A percentile compares a stretch with the other conserved stretches of the same genome.
These are phyloP conservation scores for Paramarasmius palmivorus DNA, from an alignment of 1,284 basidiomycete species.

Conservation along the genomic window DNA sequence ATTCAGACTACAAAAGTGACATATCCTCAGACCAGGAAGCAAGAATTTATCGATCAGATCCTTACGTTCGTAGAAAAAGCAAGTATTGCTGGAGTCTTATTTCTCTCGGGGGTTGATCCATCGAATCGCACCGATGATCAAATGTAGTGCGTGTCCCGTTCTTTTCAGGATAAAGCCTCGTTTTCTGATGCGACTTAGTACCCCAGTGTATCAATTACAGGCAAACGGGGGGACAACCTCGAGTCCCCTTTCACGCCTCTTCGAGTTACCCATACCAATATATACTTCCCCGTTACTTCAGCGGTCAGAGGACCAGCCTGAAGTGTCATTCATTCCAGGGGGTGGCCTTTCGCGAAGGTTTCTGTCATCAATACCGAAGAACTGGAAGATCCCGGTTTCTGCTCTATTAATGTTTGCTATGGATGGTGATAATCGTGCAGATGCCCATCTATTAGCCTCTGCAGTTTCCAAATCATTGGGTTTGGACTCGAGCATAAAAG, in stretches of 20 bases:
- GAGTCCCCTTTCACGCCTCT: constrained; percentile 41
- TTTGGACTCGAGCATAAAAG: constrained; percentile 28
- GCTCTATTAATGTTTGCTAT: constrained; percentile 66
- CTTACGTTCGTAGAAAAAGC: constrained; percentile 53
- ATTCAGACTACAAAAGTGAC: neutral
- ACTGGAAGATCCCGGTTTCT: constrained; percentile 59
- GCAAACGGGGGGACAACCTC: constrained; percentile 36
- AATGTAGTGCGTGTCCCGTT: constrained; percentile 57
- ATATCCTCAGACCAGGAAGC: constrained; percentile 57
- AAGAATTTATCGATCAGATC: constrained; percentile 61
- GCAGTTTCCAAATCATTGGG: constrained; percentile 52
- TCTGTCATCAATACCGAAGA: constrained; percentile 51
- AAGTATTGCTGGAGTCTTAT: constrained; percentile 50
- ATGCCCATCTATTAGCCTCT: constrained; percentile 64
- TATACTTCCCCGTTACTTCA: constrained; percentile 49
- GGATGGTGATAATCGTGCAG: constrained; percentile 78
- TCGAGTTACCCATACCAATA: constrained; percentile 44
- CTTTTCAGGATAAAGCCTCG: constrained; percentile 16
- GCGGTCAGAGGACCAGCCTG: constrained; percentile 29
- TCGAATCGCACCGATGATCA: constrained; percentile 74
- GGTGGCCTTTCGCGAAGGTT: constrained; percentile 72
- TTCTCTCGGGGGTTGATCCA: constrained; percentile 75
- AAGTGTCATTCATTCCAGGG: constrained; percentile 69
- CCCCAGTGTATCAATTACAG: constrained; percentile 58
- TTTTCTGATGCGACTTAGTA: constrained; percentile 34